Evolutionary conservation across 768 basidiomycete species (phyloP), one percentile per base, ranked within the genome.

Genomic region (Agrocybe praecox): DNA sequence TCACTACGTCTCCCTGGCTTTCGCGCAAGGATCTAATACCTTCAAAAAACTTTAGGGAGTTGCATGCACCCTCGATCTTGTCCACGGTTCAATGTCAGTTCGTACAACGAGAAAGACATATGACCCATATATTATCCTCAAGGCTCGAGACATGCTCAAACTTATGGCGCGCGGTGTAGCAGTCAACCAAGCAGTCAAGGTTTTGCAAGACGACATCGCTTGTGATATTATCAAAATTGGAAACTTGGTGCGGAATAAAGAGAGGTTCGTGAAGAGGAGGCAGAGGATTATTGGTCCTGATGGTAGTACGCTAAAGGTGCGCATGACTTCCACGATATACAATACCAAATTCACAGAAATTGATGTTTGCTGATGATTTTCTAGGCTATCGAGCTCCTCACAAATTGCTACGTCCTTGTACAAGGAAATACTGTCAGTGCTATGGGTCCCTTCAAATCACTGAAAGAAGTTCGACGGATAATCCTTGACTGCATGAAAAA

Each of bases 401-500:
- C 97, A 14, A 87, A 92, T 66, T 98, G 96, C 67, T 99, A 99
- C 69, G 92, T 99, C 22, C 82, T 99, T 18, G 97, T 99, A 2
- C 97, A 98, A 78, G 97, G 97, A 60, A 98, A 85, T 72, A 99
- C 97, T 1, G 97, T 99, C 55, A 94, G 95, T 49, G 95, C 94
- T 12, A 98, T 98, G 95, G 97, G 97, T 3, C 90, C 94, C 0
- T 91, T 90, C 77, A 97, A 96, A 67, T 89, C 90, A 0, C 78
- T 99, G 18, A 98, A 98, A 71, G 97, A 99, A 73, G 96, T 99
- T 11, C 82, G 97, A 56, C 76, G 96, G 63, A 98, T 98, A 59
- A 85, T 99, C n/a, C 72, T 98, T 42, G 97, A 99, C 68, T 99
- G 97, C 77, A 98, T 99, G 97, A 95, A 90, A 76, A 99, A 99